Evolutionary conservation across 805 yeast genomes (phyloP), one percentile per base, ranked within the genome.

Genomic region (Kazachstania kunashirensis): DNA sequence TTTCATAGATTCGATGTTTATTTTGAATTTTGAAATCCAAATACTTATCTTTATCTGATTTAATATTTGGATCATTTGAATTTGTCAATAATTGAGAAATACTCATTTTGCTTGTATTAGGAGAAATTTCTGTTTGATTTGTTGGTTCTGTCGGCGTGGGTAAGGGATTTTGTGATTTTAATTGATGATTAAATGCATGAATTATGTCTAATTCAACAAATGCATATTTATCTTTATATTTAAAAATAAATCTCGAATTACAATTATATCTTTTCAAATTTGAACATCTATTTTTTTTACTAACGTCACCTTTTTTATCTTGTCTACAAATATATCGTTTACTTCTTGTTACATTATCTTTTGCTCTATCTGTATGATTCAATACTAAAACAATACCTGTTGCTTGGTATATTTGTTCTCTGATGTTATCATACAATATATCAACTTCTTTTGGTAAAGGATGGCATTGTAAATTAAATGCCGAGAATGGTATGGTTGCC

Each of bases 281-380:
- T 12, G 31, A 29, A n/a, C 31, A 21, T 18, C 23, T 29, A 19
- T 23, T 23, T 12, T n/a, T 29, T 9, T 29, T 29, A n/a, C 23
- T 18, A 7, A 17, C 21, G 9, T 29, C 31, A 17, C 31, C 31
- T 17, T 23, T 17, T 6, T 12, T 19, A 13, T 29, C 31, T n/a
- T 29, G 31, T 10, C 31, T 12, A 19, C 31, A 29, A 12, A 29
- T 29, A n/a, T 29, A 29, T n/a, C 31, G 17, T 19, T 29, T 29
- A 18, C 23, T 18, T 19, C 31, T 29, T 1, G 31, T 29, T 4
- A 29, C 31, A 11, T 29, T 29, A 19, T 29, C 31, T 10, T 29
- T 29, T 11, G 31, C 31, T n/a, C 31, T 29, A 19, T 29, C 31
- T 16, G 31, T 29, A 19, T 29, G 31, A n/a, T 29, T 29, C n/a